Evolutionary conservation across 257 asterid species (phyloP).

Genomic region (Salvia rosmarinus): DNA sequence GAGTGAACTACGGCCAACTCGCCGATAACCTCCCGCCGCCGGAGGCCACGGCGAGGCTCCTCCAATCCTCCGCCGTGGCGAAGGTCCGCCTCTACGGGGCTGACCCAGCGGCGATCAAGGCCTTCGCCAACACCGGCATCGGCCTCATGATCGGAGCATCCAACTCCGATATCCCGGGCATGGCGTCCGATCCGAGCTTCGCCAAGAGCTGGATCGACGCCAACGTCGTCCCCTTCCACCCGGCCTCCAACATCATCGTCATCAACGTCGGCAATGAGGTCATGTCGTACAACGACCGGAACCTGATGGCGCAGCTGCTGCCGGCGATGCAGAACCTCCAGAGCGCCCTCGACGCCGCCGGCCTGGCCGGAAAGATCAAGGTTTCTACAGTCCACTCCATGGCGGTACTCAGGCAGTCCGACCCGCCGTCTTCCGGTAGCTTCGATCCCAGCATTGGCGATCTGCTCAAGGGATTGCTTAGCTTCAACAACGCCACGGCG

Average conservation of each 20-base stretch:
- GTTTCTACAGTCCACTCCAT: constrained; percentile 76
- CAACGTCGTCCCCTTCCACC: constrained; percentile 61
- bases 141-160: constrained; percentile 64
- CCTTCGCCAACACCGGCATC: constrained; percentile 62
- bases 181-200: constrained; percentile 59
- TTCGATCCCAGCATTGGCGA: constrained; percentile 58
- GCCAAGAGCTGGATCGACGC: constrained; percentile 57
- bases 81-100: constrained; percentile 68
- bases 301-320: constrained; percentile 54
- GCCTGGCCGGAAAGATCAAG: constrained; percentile 56
- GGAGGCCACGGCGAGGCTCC: constrained; percentile 54
- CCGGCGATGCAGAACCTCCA: constrained; percentile 74
- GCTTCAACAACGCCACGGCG: constrained; percentile 54
- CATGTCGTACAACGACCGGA: constrained; percentile 57
- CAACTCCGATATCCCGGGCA: constrained; percentile 62
- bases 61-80: constrained; percentile 52
- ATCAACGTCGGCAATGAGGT: constrained; percentile 75
- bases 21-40: constrained; percentile 76
- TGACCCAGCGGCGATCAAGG: constrained; percentile 58
- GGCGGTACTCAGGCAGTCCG: constrained; percentile 61
- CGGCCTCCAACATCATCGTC: constrained; percentile 53
- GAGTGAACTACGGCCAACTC: constrained; percentile 72
- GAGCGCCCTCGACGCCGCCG: constrained; percentile 48
- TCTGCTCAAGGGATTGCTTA: constrained; percentile 60
- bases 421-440: constrained; percentile 69